Percentiles rank a stretch among this genome's conserved stretches.
Conservation (phyloP, 2,329 filamentous ascomycete species). For the Pestalotiopsis fici region DNA sequence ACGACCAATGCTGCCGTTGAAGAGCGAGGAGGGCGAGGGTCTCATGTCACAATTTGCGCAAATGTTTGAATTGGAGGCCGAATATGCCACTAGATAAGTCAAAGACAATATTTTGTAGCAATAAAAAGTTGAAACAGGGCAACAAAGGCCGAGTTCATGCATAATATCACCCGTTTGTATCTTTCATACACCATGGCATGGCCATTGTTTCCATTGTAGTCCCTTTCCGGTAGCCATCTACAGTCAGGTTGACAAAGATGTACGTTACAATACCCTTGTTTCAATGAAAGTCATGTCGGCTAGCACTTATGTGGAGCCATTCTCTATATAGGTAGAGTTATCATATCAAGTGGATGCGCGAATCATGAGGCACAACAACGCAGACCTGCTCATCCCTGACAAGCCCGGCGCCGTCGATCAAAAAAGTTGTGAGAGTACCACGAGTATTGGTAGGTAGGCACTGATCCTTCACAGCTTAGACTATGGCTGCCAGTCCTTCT, state of each 20-base stretch:
- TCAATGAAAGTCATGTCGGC: not conserved
- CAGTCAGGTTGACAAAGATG: not conserved
- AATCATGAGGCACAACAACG: not conserved
- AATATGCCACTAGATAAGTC: not conserved
- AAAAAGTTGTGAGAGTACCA: not conserved
- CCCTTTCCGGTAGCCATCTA: no score
- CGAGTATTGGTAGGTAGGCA: not conserved
- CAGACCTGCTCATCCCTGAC: not conserved
- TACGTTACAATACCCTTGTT: not conserved
- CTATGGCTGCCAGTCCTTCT: not conserved
- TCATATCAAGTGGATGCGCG: not conserved
- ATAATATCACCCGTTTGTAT: no score
- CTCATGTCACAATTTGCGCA: conserved; percentile 18
- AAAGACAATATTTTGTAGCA: not conserved
- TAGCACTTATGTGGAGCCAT: not conserved
- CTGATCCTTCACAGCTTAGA: not conserved
- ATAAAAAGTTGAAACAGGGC: not conserved
- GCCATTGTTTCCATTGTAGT: not conserved
- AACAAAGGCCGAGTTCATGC: not conserved
- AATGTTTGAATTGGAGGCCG: conserved; percentile 18
- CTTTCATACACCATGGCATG: no score
- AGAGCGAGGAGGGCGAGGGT: conserved; percentile 15
- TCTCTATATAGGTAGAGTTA: not conserved
- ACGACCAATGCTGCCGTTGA: conserved; percentile 18
- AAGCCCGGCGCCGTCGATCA: not conserved